phyloP scores from a whole-genome alignment of 2,329 filamentous ascomycete species.

The Scleromitrula shiraiana region DNA sequence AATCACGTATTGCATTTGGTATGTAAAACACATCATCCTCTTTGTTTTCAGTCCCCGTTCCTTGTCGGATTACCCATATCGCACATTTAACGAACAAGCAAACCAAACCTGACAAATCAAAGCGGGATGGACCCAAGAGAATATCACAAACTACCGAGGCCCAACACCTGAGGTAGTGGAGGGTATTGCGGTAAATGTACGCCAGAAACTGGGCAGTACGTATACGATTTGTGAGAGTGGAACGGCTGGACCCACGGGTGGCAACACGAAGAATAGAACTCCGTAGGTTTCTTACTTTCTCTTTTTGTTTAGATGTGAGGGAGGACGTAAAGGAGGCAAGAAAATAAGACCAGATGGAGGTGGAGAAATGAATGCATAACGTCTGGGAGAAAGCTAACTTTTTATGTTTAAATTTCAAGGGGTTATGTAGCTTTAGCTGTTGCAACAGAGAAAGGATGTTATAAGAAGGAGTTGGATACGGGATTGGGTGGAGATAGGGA shows the following conservation, averaged over 20 bases:
- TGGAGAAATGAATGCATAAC: neutral
- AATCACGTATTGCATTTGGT: conserved; percentile 28
- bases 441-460: conserved; percentile 41
- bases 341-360: neutral
- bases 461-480: conserved; percentile 48
- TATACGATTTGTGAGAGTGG: conserved; percentile 53
- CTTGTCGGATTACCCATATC: too few species aligned
- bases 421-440: conserved; percentile 60
- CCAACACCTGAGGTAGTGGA: conserved; percentile 50
- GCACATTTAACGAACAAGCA: too few species aligned
- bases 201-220: conserved; percentile 45
- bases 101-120: too few species aligned
- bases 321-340: too few species aligned
- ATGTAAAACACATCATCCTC: neutral
- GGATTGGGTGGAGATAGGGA: conserved; percentile 44
- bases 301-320: neutral
- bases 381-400: neutral
- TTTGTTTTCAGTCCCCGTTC: neutral
- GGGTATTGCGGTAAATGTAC: conserved; percentile 46
- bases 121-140: conserved; percentile 51
- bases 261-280: conserved; percentile 45
- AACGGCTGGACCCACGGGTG: conserved; percentile 55
- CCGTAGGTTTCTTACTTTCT: conserved; percentile 33
- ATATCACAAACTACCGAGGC: conserved; percentile 46
- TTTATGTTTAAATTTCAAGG: conserved; percentile 22